phyloP scores from a whole-genome alignment of 1,284 basidiomycete genomes.

The Quambalaria eucalypti region DNA sequence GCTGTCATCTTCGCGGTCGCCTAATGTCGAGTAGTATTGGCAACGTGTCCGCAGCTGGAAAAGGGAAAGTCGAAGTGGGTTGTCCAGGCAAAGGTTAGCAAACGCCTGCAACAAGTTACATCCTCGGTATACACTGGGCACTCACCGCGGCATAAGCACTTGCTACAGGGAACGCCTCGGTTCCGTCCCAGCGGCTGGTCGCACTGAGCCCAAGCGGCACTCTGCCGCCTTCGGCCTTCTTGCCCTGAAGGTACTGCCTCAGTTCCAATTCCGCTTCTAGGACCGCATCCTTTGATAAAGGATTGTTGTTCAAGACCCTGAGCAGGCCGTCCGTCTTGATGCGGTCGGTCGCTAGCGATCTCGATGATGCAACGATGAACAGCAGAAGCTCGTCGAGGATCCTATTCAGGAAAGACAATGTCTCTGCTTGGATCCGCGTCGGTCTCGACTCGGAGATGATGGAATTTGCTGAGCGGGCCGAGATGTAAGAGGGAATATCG shows the following conservation, averaged over 20 bases:
- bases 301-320: slow-evolving; percentile 27
- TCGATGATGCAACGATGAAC: slow-evolving; percentile 28
- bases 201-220: slow-evolving; percentile 36
- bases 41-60: slow-evolving; percentile 23
- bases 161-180: slow-evolving; percentile 29
- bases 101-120: background rate
- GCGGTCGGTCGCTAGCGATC: slow-evolving; percentile 32
- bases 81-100: background rate
- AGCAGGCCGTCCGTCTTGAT: slow-evolving; percentile 40
- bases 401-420: slow-evolving; percentile 27
- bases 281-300: slow-evolving; percentile 36
- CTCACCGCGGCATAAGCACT: slow-evolving; percentile 29
- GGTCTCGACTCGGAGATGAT: slow-evolving; percentile 35
- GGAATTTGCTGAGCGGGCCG: slow-evolving; percentile 32
- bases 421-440: slow-evolving; percentile 35
- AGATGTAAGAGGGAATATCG: slow-evolving; percentile 19
- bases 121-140: background rate
- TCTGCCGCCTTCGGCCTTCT: slow-evolving; percentile 32
- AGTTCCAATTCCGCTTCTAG: slow-evolving; percentile 40
- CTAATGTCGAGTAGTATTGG: slow-evolving; percentile 35
- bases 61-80: background rate
- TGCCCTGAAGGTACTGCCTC: slow-evolving; percentile 31
- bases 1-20: slow-evolving; percentile 26
- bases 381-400: slow-evolving; percentile 38
- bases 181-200: slow-evolving; percentile 34